Evolutionary conservation across 208 protist genomes (phyloP).

Genomic region (Blechomonas ayalai): DNA sequence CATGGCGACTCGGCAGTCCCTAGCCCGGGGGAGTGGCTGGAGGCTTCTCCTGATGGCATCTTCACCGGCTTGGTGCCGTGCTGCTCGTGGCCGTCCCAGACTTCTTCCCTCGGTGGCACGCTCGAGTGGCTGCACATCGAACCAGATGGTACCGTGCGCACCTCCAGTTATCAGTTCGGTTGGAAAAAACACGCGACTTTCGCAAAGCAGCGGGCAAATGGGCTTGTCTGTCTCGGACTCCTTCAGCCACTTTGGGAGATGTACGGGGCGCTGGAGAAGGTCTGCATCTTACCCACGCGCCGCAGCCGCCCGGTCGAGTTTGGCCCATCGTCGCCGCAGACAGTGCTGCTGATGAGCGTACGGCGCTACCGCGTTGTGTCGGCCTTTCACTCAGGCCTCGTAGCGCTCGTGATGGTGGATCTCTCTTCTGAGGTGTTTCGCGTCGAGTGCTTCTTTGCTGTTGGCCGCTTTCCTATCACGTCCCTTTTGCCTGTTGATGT

Average conservation of each 20-base stretch:
- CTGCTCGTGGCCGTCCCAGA: slow-evolving; percentile 25
- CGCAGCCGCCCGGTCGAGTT: slow-evolving; percentile 43
- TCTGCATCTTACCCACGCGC: slow-evolving; percentile 58
- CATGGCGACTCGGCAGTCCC: no score
- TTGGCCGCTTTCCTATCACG: slow-evolving; percentile 30
- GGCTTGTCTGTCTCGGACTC: slow-evolving; percentile 24
- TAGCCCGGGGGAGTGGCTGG: no score
- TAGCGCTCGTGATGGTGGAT: slow-evolving; percentile 67
- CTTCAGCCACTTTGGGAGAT: slow-evolving; percentile 41
- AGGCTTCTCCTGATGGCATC: slow-evolving; percentile 9
- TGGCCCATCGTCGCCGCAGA: slow-evolving; percentile 37
- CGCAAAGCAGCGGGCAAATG: slow-evolving; percentile 39
- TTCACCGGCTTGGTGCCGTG: slow-evolving; percentile 41
- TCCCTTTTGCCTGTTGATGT: slow-evolving; percentile 26
- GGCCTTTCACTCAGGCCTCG: slow-evolving; percentile 38
- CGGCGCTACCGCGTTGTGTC: slow-evolving; percentile 62
- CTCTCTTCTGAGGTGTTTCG: slow-evolving; percentile 25
- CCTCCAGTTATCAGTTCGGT: slow-evolving; percentile 55
- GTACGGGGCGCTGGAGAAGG: slow-evolving; percentile 31
- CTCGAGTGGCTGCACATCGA: slow-evolving; percentile 71
- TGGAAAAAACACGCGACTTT: slow-evolving; percentile 55
- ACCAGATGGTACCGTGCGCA: slow-evolving; percentile 57
- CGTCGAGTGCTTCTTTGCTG: slow-evolving; percentile 62
- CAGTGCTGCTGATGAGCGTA: slow-evolving; percentile 21
- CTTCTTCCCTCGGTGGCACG: slow-evolving; percentile 30